Percentiles rank a stretch among this genome's conserved stretches.
These are phyloP conservation scores for Diaporthe citrichinensis DNA, from an alignment of 2,329 filamentous ascomycete genomes.

Conservation along the genomic window DNA sequence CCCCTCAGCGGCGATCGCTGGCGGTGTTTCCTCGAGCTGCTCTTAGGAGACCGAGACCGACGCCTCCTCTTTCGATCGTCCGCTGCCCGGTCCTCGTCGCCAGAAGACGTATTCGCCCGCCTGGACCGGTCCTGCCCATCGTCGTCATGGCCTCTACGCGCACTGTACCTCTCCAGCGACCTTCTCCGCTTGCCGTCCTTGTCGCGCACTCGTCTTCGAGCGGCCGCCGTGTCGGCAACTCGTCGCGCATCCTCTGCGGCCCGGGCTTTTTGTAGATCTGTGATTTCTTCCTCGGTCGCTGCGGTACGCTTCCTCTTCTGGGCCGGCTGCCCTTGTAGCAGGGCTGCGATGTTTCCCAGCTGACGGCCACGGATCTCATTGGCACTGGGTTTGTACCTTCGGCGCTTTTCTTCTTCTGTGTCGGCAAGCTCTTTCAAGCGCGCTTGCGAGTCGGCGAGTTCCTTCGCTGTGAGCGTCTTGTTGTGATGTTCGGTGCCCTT, in stretches of 20 bases:
- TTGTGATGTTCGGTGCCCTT: conserved; percentile 92
- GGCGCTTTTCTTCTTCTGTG: conserved; percentile 60
- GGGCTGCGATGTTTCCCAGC: conserved; percentile 72
- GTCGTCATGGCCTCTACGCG: conserved; percentile 17
- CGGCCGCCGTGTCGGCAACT: conserved; percentile 36
- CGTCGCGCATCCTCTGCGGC: conserved; percentile 38
- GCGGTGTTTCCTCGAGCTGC: conserved; percentile 38
- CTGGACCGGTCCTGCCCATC: conserved; percentile 24
- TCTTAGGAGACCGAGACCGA: conserved; percentile 39
- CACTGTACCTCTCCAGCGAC: conserved; percentile 39
- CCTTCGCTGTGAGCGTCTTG: conserved; percentile 85
- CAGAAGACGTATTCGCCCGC: conserved; percentile 47
- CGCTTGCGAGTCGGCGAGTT: conserved; percentile 82
- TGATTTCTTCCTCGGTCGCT: conserved; percentile 40
- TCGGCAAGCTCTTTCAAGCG: conserved; percentile 75
- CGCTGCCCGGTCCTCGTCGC: conserved; percentile 43
- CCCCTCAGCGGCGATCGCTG: conserved; percentile 36
- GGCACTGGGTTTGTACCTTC: conserved; percentile 60
- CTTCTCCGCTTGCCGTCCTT: conserved; percentile 35
- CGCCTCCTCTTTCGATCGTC: conserved; percentile 33
- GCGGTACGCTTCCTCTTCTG: conserved; percentile 51
- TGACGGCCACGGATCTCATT: conserved; percentile 70
- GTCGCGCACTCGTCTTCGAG: conserved; percentile 32
- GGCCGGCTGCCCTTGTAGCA: conserved; percentile 59
- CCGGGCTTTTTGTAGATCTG: conserved; percentile 37